phyloP scores from a whole-genome alignment of 228 moss, liverwort and hornwort species.

The Sphagnum magellanicum region DNA sequence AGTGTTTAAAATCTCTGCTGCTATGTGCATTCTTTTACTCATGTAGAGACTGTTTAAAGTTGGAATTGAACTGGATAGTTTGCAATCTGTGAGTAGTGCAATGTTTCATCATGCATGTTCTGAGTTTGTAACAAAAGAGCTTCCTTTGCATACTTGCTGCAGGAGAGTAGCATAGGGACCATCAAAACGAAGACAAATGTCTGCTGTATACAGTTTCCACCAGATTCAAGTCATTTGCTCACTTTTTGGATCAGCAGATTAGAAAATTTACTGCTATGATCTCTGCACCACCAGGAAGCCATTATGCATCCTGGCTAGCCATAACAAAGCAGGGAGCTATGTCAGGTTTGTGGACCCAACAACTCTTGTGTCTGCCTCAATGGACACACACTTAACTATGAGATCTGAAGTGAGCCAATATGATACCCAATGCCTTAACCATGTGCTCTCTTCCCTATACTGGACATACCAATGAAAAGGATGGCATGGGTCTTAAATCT shows the following conservation, averaged over 20 bases:
- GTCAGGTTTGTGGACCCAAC: slow-evolving; percentile 87
- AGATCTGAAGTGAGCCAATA: slow-evolving; percentile 78
- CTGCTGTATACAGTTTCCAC: slow-evolving; percentile 95
- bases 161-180: slow-evolving; percentile 87
- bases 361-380: slow-evolving; percentile 92
- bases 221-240: slow-evolving; percentile 76
- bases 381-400: slow-evolving; percentile 91
- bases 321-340: slow-evolving; percentile 92
- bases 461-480: slow-evolving; percentile 94
- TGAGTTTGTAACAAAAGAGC: too few relatives aligned
- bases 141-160: not conserved
- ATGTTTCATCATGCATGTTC: too few relatives aligned
- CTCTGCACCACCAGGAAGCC: slow-evolving; percentile 67
- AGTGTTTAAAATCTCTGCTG: too few relatives aligned
- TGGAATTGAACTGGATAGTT: too few relatives aligned
- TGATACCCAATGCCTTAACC: slow-evolving; percentile 45
- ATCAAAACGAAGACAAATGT: slow-evolving; percentile 94
- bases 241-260: slow-evolving; percentile 96
- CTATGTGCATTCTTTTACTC: too few relatives aligned
- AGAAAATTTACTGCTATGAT: slow-evolving; percentile 87
- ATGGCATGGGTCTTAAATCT: too few relatives aligned
- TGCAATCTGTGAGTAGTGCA: too few relatives aligned
- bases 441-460: slow-evolving; percentile 73
- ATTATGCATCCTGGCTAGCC: slow-evolving; percentile 72
- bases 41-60: too few relatives aligned